Evolutionary conservation across 2,329 filamentous ascomycete genomes (phyloP).

Genomic region (Colletotrichum nymphaeae): DNA sequence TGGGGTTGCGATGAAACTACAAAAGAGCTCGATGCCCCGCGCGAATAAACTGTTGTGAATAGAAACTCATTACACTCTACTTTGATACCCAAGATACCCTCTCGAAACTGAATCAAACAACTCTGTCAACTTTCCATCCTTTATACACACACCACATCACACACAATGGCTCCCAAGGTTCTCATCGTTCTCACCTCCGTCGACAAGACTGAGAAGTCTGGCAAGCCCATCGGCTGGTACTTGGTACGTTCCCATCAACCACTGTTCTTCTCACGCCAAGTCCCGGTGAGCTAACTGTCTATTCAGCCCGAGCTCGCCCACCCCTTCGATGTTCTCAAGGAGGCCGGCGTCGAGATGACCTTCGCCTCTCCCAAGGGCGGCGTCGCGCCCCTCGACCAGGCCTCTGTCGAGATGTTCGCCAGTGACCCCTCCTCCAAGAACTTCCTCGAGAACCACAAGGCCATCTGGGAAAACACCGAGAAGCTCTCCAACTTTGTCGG

Average conservation of each 20-base stretch:
- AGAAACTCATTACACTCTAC: neutral
- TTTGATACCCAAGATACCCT: slow-evolving; percentile 19
- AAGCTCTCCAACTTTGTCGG: slow-evolving; percentile 68
- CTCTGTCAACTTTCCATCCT: neutral
- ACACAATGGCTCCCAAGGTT: slow-evolving; percentile 59
- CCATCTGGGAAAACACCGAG: slow-evolving; percentile 72
- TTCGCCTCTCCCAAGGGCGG: slow-evolving; percentile 74
- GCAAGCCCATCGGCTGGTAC: slow-evolving; percentile 76
- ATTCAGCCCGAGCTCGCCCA: slow-evolving; percentile 71
- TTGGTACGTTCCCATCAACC: slow-evolving; percentile 57
- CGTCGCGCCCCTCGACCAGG: slow-evolving; percentile 69
- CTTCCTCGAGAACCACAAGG: slow-evolving; percentile 67
- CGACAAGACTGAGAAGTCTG: slow-evolving; percentile 59
- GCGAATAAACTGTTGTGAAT: rapidly evolving
- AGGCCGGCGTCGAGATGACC: slow-evolving; percentile 63
- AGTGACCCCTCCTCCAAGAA: slow-evolving; percentile 61
- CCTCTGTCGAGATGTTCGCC: slow-evolving; percentile 66
- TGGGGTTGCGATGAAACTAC: slow-evolving; percentile 12
- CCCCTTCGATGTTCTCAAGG: slow-evolving; percentile 67
- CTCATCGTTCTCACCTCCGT: slow-evolving; percentile 79
- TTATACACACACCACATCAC: neutral
- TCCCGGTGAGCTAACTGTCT: neutral
- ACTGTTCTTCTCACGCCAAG: too few relatives aligned
- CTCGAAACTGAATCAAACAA: too few relatives aligned
- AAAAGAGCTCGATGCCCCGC: slow-evolving; percentile 25